Evolutionary conservation across 192 early-diverging fungal genomes (phyloP), one percentile per base, ranked within the genome.

Genomic region (Gaertneriomyces semiglobifer): DNA sequence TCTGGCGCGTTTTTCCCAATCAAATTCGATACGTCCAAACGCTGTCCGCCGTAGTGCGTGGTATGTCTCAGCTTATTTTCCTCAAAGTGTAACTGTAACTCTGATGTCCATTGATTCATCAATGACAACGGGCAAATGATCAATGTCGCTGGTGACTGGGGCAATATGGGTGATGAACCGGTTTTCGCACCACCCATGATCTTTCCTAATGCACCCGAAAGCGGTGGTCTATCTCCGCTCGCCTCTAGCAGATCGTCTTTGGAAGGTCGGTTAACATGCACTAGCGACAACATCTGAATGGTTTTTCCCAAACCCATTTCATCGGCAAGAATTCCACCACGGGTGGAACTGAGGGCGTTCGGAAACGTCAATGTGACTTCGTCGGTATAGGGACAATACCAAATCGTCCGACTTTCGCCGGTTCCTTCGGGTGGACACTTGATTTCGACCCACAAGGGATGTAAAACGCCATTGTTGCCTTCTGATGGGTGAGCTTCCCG

Each of bases 291-390:
- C 12, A 61, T 74, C 39, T 74, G 66, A 20, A 79, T 50, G 4
- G 77, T 79, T 61, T 79, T 79, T 11, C 76, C 76, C 41, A 77
- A 41, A 14, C 73, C 74, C 74, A 64, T 79, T 56, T 79, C 74
- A 66, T 74, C 77, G 0, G 77, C 77, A 1, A 79, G 53, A 60
- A 79, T 79, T 0, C 77, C 77, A 12, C 74, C 77, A 10, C 58
- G 52, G 14, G 66, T 69, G 7, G 59, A 59, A 14, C 73, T 64
- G 9, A 33, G 55, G 38, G 64, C 68, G n/a, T 50, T 61, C 2
- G 74, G 74, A 39, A 58, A 58, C 16, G 7, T 25, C 56, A 63
- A 33, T n/a, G 44, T 20, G 14, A 79, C 38, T 58, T 79, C 71
- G 46, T 69, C 73, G 8, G 74, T 63, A 42, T 77, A 79, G 5